Evolutionary conservation across 495 filamentous ascomycete species (phyloP).

Genomic region (Neurospora sp.): DNA sequence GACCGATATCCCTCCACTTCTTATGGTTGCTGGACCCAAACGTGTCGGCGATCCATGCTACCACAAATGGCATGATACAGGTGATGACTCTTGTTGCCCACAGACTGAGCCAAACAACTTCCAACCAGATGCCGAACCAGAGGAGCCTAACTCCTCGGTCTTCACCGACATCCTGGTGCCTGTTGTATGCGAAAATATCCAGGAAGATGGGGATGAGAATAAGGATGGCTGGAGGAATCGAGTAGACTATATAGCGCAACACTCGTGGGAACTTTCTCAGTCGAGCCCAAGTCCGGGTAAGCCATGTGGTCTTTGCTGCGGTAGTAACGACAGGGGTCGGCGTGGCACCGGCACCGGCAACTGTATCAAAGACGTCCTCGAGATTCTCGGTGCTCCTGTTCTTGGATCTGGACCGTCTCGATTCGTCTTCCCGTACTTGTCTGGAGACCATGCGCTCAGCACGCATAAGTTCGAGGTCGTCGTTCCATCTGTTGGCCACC

Average conservation of each 20-base stretch:
- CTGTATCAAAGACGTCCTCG: slow-evolving; percentile 76
- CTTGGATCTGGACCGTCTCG: slow-evolving; percentile 25
- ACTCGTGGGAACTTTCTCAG: slow-evolving; percentile 69
- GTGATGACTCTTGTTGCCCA: slow-evolving; percentile 76
- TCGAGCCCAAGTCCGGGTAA: slow-evolving; percentile 35
- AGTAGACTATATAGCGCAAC: slow-evolving; percentile 80
- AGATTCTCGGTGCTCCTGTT: slow-evolving; percentile 37
- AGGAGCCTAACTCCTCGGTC: slow-evolving; percentile 69
- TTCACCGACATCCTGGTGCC: slow-evolving; percentile 36
- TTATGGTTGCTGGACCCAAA: slow-evolving; percentile 77
- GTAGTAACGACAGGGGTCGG: slow-evolving; percentile 46
- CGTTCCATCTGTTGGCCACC: slow-evolving; percentile 61
- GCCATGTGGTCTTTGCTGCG: slow-evolving; percentile 53
- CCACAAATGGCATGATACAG: slow-evolving; percentile 58
- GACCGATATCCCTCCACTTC: slow-evolving; percentile 88
- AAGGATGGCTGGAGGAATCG: slow-evolving; percentile 61
- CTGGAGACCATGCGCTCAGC: slow-evolving; percentile 66
- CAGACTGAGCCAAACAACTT: slow-evolving; percentile 84
- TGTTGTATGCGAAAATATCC: slow-evolving; percentile 53
- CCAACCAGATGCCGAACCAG: slow-evolving; percentile 94
- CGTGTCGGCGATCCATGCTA: slow-evolving; percentile 59
- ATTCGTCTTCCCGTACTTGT: slow-evolving; percentile 29
- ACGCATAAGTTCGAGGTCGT: slow-evolving; percentile 76
- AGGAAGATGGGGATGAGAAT: slow-evolving; percentile 76
- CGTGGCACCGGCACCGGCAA: slow-evolving; percentile 30